Base-by-base conservation (phyloP, 2,329 filamentous ascomycete species). In the Beauveria pseudobassiana region DNA sequence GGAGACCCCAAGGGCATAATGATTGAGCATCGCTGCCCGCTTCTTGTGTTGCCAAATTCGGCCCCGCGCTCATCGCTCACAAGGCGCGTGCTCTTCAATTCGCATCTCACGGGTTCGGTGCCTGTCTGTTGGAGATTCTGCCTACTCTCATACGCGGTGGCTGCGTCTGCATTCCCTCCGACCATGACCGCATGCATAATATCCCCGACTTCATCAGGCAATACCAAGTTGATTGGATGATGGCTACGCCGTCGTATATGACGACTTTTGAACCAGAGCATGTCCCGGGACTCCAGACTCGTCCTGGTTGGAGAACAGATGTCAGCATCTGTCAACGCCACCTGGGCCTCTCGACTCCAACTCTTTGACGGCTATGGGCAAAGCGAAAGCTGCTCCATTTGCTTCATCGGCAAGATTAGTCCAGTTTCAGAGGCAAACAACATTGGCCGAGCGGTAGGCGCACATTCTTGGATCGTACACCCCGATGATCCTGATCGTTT, bases 1-100 rank as follows among this genome's bases (percentile, higher is more conserved):
- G 53, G 66, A 2, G 62, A 64, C 12, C 64, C 69, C 3, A 70
- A 70, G 38, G 69, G 69, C 24, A 65, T 66, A 3, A 63, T 67
- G 5, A 62, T 66, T 34, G 62, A 59, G n/a, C 68, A 67, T 22
- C 20, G 53, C 64, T n/a, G 24, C 64, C 65, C 20, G 59, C 56
- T 22, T 65, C 51, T 34, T 59, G 64, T n/a, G 59, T 63, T 61
- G 51, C 30, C n/a, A 65, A 58, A 22, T 68, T 59, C 51, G 55
- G 64, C 3, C 61, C 64, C 12, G 50, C 59, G 2, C 52, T 66
- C 7, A 64, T 65, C 9, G 64, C 67, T 48, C 59, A 30, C 3
- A 22, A 20, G 12, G 55, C 67, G 6, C 61, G 68, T 10, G 63
- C 67, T 1, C 65, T 43, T 7, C 53, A 55, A n/a, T 55, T 55